Evolutionary conservation across 768 basidiomycete genomes (phyloP), one percentile per base, ranked within the genome.

Genomic region (Tricholoma terreum): DNA sequence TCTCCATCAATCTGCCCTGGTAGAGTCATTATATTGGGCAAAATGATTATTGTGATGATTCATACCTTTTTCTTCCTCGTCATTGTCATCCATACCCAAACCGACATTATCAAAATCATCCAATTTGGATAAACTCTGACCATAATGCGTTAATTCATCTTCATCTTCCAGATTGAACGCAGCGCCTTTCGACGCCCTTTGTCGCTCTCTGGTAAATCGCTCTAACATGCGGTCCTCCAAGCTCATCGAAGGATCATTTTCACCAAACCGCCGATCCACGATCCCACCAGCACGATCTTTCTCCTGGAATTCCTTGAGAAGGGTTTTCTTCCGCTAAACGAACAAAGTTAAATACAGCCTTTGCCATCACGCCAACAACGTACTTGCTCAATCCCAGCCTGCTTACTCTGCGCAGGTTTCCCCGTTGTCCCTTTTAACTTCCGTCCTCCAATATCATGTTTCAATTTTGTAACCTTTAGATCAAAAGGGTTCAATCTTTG

Each of bases 181-280:
- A 8, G 76, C 78, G 40, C 87, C 85, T 72, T 87, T 91, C 33
- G 88, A 87, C 8, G 84, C 72, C 17, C 88, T 81, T 68, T 95
- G 92, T 58, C 93, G 78, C 72, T 98, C 95, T 61, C 82, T 82
- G 9, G 95, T 98, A 70, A 98, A 98, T 30, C 97, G 88, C 71
- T 96, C 94, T 35, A 98, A 80, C 88, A 98, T 98, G 59, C 94
- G 89, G 62, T 98, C 96, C 70, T 99, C 97, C 31, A 94, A 77
- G n/a, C 90, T 87, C 83, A 98, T 86, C 9, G 86, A 81, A 1
- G 94, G 87, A 60, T 98, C 87, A 67, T 92, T 87, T 81, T 99
- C 97, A 74, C 97, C 97, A 68, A 98, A 98, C 17, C 97, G 88
- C 52, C 92, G 84, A 73, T 99, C 97, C 56, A 95, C 75, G 57